Evolutionary conservation across 2,329 filamentous ascomycete species (phyloP).

Genomic region (Fusarium citri): DNA sequence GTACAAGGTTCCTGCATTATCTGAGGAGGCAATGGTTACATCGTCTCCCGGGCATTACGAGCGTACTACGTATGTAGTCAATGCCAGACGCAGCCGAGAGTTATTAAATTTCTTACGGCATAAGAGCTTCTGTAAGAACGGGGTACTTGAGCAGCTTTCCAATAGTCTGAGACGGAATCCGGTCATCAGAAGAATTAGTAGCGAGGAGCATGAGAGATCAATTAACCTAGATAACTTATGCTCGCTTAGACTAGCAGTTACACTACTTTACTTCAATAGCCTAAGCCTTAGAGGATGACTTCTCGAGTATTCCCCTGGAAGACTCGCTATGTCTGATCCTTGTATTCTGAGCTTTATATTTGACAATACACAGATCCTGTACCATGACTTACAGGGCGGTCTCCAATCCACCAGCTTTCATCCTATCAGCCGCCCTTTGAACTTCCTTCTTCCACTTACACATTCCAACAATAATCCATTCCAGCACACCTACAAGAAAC

Average conservation of each 20-base stretch:
- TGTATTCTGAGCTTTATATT: no score
- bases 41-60: background rate
- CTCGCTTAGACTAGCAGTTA: no score
- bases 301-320: no score
- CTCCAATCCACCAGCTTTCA: conserved; percentile 37
- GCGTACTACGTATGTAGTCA: background rate
- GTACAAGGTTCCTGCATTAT: conserved; percentile 10
- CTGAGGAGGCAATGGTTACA: conserved; percentile 18
- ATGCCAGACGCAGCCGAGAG: background rate
- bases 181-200: no score
- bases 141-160: background rate
- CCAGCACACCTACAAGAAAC: conserved; percentile 80
- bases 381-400: fast-evolving
- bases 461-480: conserved; percentile 83
- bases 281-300: no score
- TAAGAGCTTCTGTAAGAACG: fast-evolving
- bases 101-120: fast-evolving
- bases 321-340: no score
- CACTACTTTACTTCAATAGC: no score
- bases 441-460: conserved; percentile 75
- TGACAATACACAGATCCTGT: no score
- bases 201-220: no score
- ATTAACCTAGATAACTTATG: no score
- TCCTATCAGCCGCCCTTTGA: conserved; percentile 41
- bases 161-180: fast-evolving